Percentiles rank a stretch among this genome's conserved stretches.
Evolutionary conservation across 352 stramenopile genomes (phyloP).

Genomic region (Salisapilia sapeloensis): DNA sequence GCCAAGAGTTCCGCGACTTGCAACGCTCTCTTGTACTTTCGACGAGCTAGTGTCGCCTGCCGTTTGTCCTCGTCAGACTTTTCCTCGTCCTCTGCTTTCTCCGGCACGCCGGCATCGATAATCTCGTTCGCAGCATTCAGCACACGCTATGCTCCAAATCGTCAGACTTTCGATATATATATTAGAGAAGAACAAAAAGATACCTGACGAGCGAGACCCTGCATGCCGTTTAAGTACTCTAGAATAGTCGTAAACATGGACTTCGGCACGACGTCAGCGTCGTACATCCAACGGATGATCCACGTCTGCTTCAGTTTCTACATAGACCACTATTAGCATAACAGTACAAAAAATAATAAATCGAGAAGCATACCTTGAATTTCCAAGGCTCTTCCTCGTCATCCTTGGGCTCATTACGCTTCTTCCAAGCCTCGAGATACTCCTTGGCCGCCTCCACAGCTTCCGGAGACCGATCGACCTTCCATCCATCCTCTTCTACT

Average conservation of each 20-base stretch:
- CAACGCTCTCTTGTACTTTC: conserved; percentile 65
- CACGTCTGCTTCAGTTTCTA: conserved; percentile 74
- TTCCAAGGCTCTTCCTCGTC: conserved; percentile 56
- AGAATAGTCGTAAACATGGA: conserved; percentile 61
- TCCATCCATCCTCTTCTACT: conserved; percentile 31
- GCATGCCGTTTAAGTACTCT: conserved; percentile 52
- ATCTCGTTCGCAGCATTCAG: conserved; percentile 49
- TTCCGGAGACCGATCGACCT: conserved; percentile 54
- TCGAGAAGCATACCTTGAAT: conserved; percentile 62
- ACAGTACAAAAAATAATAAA: too few species aligned
- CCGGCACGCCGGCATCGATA: conserved; percentile 38
- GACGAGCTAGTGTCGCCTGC: conserved; percentile 28
- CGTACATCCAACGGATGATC: conserved; percentile 72
- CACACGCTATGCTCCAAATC: conserved; percentile 21
- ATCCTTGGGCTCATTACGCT: conserved; percentile 20
- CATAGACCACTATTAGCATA: conserved; percentile 2
- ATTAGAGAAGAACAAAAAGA: background rate
- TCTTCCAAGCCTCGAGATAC: conserved; percentile 67
- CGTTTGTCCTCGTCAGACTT: conserved; percentile 40
- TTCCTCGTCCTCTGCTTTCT: conserved; percentile 17
- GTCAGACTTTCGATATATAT: background rate
- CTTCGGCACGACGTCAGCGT: conserved; percentile 63
- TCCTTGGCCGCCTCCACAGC: conserved; percentile 69
- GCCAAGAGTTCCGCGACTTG: conserved; percentile 57
- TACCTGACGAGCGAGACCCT: conserved; percentile 42